Base-by-base conservation (phyloP, 2,329 filamentous ascomycete genomes). In the Catunica adiposa region DNA sequence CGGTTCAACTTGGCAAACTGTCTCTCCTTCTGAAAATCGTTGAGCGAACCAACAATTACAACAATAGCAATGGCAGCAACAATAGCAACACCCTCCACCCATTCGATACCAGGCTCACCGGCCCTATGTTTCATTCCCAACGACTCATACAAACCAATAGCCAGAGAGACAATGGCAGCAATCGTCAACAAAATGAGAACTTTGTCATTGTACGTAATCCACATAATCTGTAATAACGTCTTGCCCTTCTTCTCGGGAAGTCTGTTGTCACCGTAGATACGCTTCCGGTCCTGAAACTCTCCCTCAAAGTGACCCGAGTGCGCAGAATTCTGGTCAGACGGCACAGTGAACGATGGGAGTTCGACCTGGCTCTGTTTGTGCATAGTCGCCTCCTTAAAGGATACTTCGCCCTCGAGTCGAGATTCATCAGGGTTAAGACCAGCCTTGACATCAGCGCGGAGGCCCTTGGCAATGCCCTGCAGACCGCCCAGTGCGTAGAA, bases 171-270 rank as follows among this genome's bases (percentile, higher is more conserved):
- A 38, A 80, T 72, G 2, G 85, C 85, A 46, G 85, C 85, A 51
- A 77, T 71, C 0, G 82, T 84, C 55, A 88, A 71, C 4, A 88
- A 71, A 58, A 87, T 84, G 48, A 89, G 70, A 2, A 89, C 82
- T 66, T 89, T 89, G 73, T 89, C 85, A 68, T 89, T 86, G 66
- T 87, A 87, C 0, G 85, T 86, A 62, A 89, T 84, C 84, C 84
- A 89, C 68, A 86, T 84, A 44, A 89, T 71, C 64, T 85, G 72
- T 47, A 86, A 71, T 42, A 89, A 74, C 60, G 72, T 83, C 70
- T 88, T 89, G 47, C 82, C 77, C 69, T 88, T 86, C 66, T 83
- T 83, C 62, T 79, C 82, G 0, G 85, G 85, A 37, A 89, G 69
- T 46, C 79, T 73, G 64, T 89, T 89, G 66, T 87, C 82, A 61